Percentiles rank a stretch among this genome's conserved stretches.
These are phyloP conservation scores for Salix arbutifolia DNA, from an alignment of 345 rosid species.

Conservation along the genomic window DNA sequence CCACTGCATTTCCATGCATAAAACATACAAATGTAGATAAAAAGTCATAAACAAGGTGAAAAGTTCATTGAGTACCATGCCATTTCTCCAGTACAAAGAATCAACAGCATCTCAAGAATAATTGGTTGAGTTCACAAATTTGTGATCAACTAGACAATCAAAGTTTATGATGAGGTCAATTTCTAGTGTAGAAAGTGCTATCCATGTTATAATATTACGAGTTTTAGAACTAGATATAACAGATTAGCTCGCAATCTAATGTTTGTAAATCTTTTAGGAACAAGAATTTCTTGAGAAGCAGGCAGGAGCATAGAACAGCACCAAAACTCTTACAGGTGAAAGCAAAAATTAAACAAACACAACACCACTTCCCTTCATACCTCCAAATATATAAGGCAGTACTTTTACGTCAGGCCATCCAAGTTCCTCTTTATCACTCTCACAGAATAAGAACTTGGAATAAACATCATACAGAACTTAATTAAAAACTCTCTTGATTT, in stretches of 20 bases:
- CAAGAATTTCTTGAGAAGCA: not conserved
- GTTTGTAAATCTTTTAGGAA: not conserved
- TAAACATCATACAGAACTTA: not conserved
- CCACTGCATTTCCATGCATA: constrained; percentile 18
- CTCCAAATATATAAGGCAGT: not conserved
- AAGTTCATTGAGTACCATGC: not conserved
- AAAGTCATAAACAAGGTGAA: not conserved
- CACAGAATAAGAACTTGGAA: not conserved
- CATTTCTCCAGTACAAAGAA: not conserved
- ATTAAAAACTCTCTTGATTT: not conserved
- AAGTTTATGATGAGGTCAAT: not conserved
- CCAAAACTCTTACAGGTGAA: not conserved
- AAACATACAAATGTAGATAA: not conserved
- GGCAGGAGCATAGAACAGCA: not conserved
- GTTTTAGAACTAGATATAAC: not conserved
- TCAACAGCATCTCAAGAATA: not conserved
- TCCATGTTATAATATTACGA: not conserved
- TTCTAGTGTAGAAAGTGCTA: not conserved
- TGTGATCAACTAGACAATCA: not conserved
- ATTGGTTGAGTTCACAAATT: not conserved
- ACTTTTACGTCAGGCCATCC: not conserved
- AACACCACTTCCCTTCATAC: not conserved
- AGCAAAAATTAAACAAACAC: not conserved
- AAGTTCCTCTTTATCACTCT: not conserved
- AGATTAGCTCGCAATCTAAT: not conserved